Evolutionary conservation across 2,329 filamentous ascomycete genomes (phyloP), one percentile per base, ranked within the genome.

Genomic region (Purpureocillium takamizusanense): DNA sequence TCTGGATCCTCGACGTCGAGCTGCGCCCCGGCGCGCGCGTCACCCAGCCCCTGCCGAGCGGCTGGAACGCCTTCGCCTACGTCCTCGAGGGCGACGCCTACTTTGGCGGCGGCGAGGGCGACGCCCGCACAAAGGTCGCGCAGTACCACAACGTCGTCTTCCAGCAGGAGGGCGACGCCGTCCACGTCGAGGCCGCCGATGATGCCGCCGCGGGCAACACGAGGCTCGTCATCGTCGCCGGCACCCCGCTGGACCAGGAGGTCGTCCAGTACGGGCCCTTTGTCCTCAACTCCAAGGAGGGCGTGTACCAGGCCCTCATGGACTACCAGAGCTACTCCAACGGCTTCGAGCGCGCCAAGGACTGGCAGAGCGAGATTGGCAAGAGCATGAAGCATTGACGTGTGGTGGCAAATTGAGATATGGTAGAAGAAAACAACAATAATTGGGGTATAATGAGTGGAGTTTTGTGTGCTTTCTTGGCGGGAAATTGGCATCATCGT

Each of bases 31-130:
- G 90, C 38, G 88, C 86, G 34, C 77, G 70, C 42, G 68, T 97
- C 47, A 71, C 69, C 16, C 90, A 97, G 65, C 61, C 75, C 5
- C 56, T 97, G 3, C 90, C 90, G 0, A 64, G 70, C 44, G 82
- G 80, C 21, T 97, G 88, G 86, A 95, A 94, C 59, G 79, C 86
- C 2, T 97, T 97, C 54, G 81, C 82, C 13, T 97, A 95, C 60
- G 82, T 78, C 4, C 69, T 97, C n/a, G 71, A 80, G 42, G 90
- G 90, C 16, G 76, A 72, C 7, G 79, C 78, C 2, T 66, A 67
- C 50, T 85, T 83, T 58, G 79, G 71, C 47, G 68, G 60, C 58
- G 79, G 71, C 47, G 68, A 60, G 32, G 76, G 69, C 16, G 60
- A 67, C 39, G 61, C 65, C 17, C 66, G 66, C 50, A 68, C 62